Evolutionary conservation across 768 basidiomycete species (phyloP).

Genomic region (Tricholoma sp.): DNA sequence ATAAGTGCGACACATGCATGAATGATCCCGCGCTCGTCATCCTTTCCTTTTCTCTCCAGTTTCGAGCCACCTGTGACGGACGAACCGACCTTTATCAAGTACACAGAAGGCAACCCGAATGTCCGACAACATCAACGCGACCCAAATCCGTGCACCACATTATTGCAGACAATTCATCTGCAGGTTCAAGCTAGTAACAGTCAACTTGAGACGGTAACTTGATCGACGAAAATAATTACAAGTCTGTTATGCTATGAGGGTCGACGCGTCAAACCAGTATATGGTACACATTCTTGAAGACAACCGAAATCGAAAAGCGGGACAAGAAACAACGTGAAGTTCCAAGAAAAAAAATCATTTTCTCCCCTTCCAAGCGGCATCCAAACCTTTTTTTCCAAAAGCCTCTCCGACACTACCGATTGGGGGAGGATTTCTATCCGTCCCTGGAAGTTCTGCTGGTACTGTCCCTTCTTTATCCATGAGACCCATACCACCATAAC

Average conservation of each 20-base stretch:
- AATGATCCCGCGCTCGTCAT: too few species aligned
- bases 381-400: conserved; percentile 41
- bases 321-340: neutral
- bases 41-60: too few species aligned
- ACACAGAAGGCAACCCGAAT: too few species aligned
- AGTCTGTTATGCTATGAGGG: neutral
- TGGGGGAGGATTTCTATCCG: conserved; percentile 43
- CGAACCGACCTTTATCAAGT: too few species aligned
- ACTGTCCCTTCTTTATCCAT: conserved; percentile 37
- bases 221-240: neutral
- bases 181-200: too few species aligned
- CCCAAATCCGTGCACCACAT: too few species aligned
- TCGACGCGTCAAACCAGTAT: neutral
- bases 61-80: too few species aligned
- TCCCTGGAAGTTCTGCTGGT: conserved; percentile 31
- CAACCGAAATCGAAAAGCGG: neutral
- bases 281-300: neutral
- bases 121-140: too few species aligned
- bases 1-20: too few species aligned
- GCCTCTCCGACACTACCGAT: conserved; percentile 37
- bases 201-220: too few species aligned
- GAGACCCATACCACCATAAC: conserved; percentile 36
- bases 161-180: too few species aligned
- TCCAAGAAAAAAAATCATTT: conserved; percentile 25
- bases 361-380: conserved; percentile 44